Conservation (phyloP, 352 stramenopile species). For the Phytopythium boreale region DNA sequence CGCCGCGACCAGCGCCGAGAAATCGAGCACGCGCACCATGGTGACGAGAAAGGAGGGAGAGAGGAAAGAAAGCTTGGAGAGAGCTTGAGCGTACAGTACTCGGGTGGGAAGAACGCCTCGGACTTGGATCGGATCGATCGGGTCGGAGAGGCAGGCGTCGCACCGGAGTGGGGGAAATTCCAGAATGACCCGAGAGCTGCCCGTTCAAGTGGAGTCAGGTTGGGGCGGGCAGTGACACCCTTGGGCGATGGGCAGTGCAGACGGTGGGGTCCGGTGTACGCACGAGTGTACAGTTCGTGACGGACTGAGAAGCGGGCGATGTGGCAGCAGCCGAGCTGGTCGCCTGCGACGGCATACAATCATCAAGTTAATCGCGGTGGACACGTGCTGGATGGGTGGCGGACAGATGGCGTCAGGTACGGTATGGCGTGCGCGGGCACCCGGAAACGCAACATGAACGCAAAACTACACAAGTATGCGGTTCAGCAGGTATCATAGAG, state of each 20-base stretch:
- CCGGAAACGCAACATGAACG: too few species aligned
- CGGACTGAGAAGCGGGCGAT: neutral
- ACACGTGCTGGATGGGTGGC: neutral
- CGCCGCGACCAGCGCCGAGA: constrained; percentile 21
- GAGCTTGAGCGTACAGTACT: constrained; percentile 1
- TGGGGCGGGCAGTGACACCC: too few species aligned
- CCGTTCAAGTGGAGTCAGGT: too few species aligned
- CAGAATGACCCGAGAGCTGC: neutral
- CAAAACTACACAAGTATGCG: too few species aligned
- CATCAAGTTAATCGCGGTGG: neutral
- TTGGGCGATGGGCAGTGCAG: neutral
- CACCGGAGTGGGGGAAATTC: constrained; percentile 1
- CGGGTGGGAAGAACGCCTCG: neutral
- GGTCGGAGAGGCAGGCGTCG: neutral
- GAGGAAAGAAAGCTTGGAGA: neutral
- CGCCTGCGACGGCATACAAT: neutral
- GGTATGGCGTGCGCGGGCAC: neutral
- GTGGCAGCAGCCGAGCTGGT: neutral
- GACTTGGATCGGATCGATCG: neutral
- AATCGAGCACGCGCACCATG: constrained; percentile 34
- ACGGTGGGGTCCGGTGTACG: neutral
- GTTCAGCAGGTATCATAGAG: neutral
- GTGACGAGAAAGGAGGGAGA: neutral
- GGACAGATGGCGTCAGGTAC: neutral
- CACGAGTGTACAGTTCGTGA: too few species aligned